Base-by-base conservation (phyloP, 2,329 filamentous ascomycete genomes). In the Orbilia javanica region DNA sequence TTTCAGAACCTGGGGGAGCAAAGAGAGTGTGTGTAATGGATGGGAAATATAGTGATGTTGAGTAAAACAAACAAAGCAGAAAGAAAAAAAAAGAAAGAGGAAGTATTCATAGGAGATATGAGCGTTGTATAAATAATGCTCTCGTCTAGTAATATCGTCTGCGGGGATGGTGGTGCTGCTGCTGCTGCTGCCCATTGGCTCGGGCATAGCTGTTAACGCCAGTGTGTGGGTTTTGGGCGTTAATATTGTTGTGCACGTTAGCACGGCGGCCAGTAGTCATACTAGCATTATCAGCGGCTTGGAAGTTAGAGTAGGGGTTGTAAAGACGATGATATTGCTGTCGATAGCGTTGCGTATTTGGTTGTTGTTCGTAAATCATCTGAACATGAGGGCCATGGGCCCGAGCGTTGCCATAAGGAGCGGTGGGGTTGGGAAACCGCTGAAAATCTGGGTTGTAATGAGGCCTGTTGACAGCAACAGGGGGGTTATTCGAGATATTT, bases 81-180 rank as follows among this genome's bases (percentile, higher is more conserved):
- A 39, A 4, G 18, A n/a, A 39, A 52, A 31, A 18, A 39, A 57
- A 13, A 57, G 7, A 39, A 36, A 34, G 2, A 57, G 18, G 15
- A 20, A 57, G 50, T 31, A 53, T 57, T 3, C n/a, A 8, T 36
- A n/a, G 6, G 27, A 36, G 64, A 53, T 20, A n/a, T 22, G 71
- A 71, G 66, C 57, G 39, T 71, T 71, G 66, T 63, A 77, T 77
- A 77, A 77, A 77, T 77, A 77, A 52, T 71, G 66, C 73, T 63
- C 73, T 25, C 5, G 18, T 36, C 42, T 42, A 60, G 27, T 60
- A 27, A 25, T 13, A 27, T 27, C 42, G 34, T 1, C 55, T 8
- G 11, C 25, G 50, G 0, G 36, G 31, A n/a, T 25, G 20, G 11
- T 46, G n/a, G 0, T 53, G 18, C 18, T 62, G 52, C 10, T 25